Evolutionary conservation across 768 basidiomycete species (phyloP).

Genomic region (Agaricus subrufescens): DNA sequence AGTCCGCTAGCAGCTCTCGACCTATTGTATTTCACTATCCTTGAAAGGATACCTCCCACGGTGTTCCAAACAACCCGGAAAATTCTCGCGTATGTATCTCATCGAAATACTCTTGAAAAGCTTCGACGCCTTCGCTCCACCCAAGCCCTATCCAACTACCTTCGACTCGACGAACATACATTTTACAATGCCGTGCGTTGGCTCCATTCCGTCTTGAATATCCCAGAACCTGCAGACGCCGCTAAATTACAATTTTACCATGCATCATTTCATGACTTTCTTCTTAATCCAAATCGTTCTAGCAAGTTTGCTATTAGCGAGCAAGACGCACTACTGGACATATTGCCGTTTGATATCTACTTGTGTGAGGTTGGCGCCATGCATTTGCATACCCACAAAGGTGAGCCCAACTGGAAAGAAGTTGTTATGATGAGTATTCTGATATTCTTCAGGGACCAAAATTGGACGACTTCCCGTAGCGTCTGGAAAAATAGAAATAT

Average conservation of each 20-base stretch:
- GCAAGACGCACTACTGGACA: neutral
- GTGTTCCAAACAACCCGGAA: too few species aligned
- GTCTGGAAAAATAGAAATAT: too few species aligned
- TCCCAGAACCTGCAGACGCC: neutral
- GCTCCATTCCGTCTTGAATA: neutral
- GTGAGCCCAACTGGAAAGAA: neutral
- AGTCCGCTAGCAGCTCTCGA: too few species aligned
- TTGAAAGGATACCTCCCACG: too few species aligned
- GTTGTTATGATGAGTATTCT: neutral
- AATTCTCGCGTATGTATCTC: neutral
- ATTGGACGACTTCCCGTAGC: neutral
- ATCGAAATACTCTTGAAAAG: neutral
- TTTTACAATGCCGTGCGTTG: neutral
- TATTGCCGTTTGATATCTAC: neutral
- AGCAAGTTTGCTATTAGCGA: neutral
- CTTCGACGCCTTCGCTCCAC: neutral
- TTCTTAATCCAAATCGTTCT: neutral
- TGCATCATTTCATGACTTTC: constrained; percentile 1
- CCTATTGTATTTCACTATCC: too few species aligned
- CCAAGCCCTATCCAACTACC: neutral
- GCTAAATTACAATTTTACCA: neutral
- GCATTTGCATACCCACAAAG: neutral
- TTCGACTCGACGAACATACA: neutral
- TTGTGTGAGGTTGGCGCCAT: neutral
- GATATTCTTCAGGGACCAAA: neutral